Evolutionary conservation across 2,329 filamentous ascomycete species (phyloP).

Genomic region (Tolypocladium nubicola): DNA sequence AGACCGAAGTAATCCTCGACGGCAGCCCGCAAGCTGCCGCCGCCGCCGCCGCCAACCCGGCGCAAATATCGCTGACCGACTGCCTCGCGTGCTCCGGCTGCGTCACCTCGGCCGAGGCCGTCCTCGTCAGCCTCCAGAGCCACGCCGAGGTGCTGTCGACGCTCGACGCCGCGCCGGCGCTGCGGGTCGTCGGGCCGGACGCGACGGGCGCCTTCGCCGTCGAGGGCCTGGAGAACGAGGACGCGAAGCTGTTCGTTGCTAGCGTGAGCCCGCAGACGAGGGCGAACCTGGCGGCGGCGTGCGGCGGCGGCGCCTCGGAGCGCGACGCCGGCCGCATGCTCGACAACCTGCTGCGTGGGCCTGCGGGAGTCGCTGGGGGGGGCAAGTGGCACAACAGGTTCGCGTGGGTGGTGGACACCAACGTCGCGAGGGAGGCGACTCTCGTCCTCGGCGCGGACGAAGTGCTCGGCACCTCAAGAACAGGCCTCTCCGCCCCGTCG

Average conservation of each 20-base stretch:
- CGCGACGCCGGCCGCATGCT: slow-evolving; percentile 72
- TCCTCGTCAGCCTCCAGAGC: slow-evolving; percentile 90
- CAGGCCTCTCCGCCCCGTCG: slow-evolving; percentile 7
- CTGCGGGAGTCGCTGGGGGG: slow-evolving; percentile 55
- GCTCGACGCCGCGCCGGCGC: slow-evolving; percentile 55
- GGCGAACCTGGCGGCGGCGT: slow-evolving; percentile 80
- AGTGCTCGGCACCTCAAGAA: slow-evolving; percentile 32
- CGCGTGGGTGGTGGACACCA: slow-evolving; percentile 84
- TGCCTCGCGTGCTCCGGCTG: slow-evolving; percentile 96
- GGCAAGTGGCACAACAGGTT: slow-evolving; percentile 69
- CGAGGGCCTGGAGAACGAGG: slow-evolving; percentile 42
- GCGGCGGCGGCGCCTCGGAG: slow-evolving; percentile 60
- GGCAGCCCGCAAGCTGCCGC: slow-evolving; percentile 53
- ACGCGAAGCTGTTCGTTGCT: slow-evolving; percentile 76
- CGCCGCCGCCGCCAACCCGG: slow-evolving; percentile 53
- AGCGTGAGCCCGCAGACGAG: slow-evolving; percentile 87
- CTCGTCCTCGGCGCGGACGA: slow-evolving; percentile 73
- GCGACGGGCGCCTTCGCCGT: slow-evolving; percentile 25
- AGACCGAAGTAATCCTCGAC: slow-evolving; percentile 88
- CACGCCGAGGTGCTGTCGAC: slow-evolving; percentile 82
- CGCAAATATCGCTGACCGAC: slow-evolving; percentile 91
- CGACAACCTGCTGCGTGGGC: slow-evolving; percentile 61
- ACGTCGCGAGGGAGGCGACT: slow-evolving; percentile 68
- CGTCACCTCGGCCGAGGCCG: slow-evolving; percentile 92
- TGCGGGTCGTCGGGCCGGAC: slow-evolving; percentile 27